Conservation (phyloP, 164 flowering plant species). For the Litsea cubeba region DNA sequence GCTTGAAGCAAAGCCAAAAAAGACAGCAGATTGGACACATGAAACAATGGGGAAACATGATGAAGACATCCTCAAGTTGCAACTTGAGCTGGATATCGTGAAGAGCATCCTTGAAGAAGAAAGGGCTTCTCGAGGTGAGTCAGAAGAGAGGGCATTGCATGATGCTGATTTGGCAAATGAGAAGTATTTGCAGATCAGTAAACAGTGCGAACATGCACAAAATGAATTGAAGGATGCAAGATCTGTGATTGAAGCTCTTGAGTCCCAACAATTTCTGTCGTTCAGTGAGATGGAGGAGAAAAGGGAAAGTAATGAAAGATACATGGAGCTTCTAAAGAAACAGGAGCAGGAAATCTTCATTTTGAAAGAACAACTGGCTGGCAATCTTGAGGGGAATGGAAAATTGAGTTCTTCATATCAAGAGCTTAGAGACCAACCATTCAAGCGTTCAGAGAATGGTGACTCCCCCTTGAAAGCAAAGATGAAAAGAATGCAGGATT, state of each 20-base stretch:
- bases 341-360: conserved; percentile 50
- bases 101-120: conserved; percentile 81
- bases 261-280: conserved; percentile 69
- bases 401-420: conserved; percentile 8
- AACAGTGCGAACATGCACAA: conserved; percentile 35
- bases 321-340: conserved; percentile 40
- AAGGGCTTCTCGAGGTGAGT: conserved; percentile 38
- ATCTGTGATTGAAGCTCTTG: conserved; percentile 82
- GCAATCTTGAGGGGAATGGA: conserved; percentile 1
- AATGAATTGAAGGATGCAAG: conserved; percentile 52
- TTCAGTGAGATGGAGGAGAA: conserved; percentile 69
- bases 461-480: conserved; percentile 51
- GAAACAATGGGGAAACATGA: conserved; percentile 24
- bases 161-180: conserved; percentile 35
- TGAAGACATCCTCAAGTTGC: conserved; percentile 66
- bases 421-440: conserved; percentile 28
- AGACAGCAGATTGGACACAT: conserved; percentile 19
- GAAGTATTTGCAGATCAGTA: conserved; percentile 25
- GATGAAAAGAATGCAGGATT: conserved; percentile 67
- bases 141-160: conserved; percentile 39
- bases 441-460: conserved; percentile 22
- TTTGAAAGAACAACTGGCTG: conserved; percentile 35
- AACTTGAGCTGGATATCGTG: conserved; percentile 75
- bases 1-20: conserved; percentile 20
- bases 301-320: conserved; percentile 29